A percentile compares a stretch with the other conserved stretches of the same genome.
These are phyloP conservation scores for Hypoxylon subgilvum DNA, from an alignment of 495 filamentous ascomycete genomes.

Conservation along the genomic window DNA sequence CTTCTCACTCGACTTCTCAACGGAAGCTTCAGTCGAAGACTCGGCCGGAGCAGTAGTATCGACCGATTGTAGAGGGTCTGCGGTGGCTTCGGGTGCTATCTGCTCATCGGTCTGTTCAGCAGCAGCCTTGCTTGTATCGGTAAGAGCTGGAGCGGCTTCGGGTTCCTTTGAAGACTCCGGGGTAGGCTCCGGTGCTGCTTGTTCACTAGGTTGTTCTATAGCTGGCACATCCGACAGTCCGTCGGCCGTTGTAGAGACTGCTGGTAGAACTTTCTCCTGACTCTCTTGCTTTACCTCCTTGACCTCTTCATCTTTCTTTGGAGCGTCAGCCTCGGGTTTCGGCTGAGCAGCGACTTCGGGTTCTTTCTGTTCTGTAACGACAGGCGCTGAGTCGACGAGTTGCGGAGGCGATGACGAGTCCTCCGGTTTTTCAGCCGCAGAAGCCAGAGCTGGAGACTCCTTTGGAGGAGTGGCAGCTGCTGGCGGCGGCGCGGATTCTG, in stretches of 20 bases:
- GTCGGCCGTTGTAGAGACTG: conserved; percentile 8
- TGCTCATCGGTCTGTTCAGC: conserved; percentile 14
- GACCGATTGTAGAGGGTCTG: conserved; percentile 7
- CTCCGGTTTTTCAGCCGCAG: conserved; percentile 26
- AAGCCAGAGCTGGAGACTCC: conserved; percentile 19
- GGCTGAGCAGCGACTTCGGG: conserved; percentile 20
- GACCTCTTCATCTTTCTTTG: conserved; percentile 23
- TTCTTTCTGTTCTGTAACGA: conserved; percentile 34
- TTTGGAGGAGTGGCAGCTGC: conserved; percentile 17
- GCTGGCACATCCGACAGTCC: conserved; percentile 1
- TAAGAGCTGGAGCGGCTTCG: conserved; percentile 1
- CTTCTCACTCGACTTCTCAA: conserved; percentile 9
- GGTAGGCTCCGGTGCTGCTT: conserved; percentile 1
- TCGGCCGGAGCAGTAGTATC: conserved; percentile 14
- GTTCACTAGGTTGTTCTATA: conserved; percentile 2
- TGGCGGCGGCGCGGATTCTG: conserved; percentile 18
- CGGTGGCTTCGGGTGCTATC: conserved; percentile 12
- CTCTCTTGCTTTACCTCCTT: conserved; percentile 28
- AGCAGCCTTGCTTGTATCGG: conserved; percentile 3
- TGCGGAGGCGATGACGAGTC: conserved; percentile 6
- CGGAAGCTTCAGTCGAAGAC: conserved; percentile 14
- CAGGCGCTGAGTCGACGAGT: conserved; percentile 1
- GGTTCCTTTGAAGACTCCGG: neutral
- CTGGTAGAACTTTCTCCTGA: conserved; percentile 2
- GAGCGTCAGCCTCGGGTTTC: conserved; percentile 8